Evolutionary conservation across 2,329 filamentous ascomycete genomes (phyloP).

Genomic region (Fusarium sp.): DNA sequence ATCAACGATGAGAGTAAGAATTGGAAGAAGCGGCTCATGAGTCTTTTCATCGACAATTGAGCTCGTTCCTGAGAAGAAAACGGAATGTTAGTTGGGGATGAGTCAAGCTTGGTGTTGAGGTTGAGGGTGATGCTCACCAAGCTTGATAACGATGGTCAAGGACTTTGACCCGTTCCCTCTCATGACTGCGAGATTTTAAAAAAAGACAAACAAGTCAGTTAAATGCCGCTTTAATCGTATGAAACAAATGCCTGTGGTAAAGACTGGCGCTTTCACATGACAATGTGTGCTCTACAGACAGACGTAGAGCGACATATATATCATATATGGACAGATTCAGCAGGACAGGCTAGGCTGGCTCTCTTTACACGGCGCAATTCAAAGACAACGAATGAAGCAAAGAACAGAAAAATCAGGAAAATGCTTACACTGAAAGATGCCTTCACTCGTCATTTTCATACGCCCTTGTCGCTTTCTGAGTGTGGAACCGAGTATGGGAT

Average conservation of each 20-base stretch:
- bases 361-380: slow-evolving; percentile 21
- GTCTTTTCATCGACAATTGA: slow-evolving; percentile 98
- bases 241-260: slow-evolving; percentile 6
- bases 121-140: slow-evolving; percentile 68
- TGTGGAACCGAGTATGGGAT: slow-evolving; percentile 43
- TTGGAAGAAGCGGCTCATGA: slow-evolving; percentile 92
- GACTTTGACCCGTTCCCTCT: slow-evolving; percentile 63
- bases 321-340: slow-evolving; percentile 23
- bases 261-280: slow-evolving; percentile 28
- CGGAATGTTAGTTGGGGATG: slow-evolving; percentile 37
- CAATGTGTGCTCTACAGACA: slow-evolving; percentile 11
- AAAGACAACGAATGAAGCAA: slow-evolving; percentile 29
- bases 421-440: slow-evolving; percentile 43
- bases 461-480: slow-evolving; percentile 42
- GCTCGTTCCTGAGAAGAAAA: slow-evolving; percentile 82
- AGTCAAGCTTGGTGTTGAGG: slow-evolving; percentile 22
- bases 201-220: slow-evolving; percentile 62
- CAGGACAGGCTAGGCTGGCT: slow-evolving; percentile 14
- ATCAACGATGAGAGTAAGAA: slow-evolving; percentile 91
- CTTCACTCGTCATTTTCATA: slow-evolving; percentile 47
- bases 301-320: slow-evolving; percentile 21
- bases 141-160: slow-evolving; percentile 80
- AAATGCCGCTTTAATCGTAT: slow-evolving; percentile 46
- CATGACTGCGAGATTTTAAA: slow-evolving; percentile 63
- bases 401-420: slow-evolving; percentile 18